Conservation (phyloP, 2,329 filamentous ascomycete genomes). For the Boeremia exigua region DNA sequence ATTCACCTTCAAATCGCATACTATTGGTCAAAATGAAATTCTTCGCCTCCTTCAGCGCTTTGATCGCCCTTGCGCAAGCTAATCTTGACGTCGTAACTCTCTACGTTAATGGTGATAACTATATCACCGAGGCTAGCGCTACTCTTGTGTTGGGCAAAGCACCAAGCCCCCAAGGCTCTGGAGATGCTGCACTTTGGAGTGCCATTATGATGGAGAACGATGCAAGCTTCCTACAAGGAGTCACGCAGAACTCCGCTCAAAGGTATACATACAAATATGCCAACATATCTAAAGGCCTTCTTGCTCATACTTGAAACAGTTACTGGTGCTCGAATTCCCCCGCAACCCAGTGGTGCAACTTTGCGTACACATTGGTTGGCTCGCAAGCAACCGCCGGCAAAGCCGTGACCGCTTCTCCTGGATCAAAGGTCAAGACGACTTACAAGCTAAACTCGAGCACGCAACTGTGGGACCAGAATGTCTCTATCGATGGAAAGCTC, state of each 20-base stretch:
- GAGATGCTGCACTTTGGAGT: conserved; percentile 33
- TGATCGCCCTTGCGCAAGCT: conserved; percentile 19
- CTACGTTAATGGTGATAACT: conserved; percentile 18
- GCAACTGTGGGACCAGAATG: conserved; percentile 32
- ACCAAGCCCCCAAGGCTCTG: conserved; percentile 23
- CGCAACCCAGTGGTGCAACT: conserved; percentile 36
- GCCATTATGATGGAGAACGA: conserved; percentile 33
- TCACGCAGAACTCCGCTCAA: conserved; percentile 27
- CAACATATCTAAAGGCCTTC: no score
- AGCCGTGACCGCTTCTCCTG: conserved; percentile 22
- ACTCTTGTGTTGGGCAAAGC: conserved; percentile 28
- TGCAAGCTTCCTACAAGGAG: conserved; percentile 32
- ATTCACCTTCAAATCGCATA: no score
- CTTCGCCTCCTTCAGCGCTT: conserved; percentile 15
- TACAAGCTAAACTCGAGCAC: conserved; percentile 29
- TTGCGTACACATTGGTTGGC: conserved; percentile 26
- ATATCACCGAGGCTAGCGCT: conserved; percentile 25
- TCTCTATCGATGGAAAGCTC: conserved; percentile 30
- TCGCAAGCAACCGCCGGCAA: conserved; percentile 16
- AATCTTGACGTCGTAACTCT: conserved; percentile 32
- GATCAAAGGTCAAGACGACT: conserved; percentile 25
- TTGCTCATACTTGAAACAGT: no score
- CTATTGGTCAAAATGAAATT: no score
- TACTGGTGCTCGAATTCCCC: no score
- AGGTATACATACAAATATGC: no score